phyloP scores from a whole-genome alignment of 169 alveolate species.

The Neospora caninum region DNA sequence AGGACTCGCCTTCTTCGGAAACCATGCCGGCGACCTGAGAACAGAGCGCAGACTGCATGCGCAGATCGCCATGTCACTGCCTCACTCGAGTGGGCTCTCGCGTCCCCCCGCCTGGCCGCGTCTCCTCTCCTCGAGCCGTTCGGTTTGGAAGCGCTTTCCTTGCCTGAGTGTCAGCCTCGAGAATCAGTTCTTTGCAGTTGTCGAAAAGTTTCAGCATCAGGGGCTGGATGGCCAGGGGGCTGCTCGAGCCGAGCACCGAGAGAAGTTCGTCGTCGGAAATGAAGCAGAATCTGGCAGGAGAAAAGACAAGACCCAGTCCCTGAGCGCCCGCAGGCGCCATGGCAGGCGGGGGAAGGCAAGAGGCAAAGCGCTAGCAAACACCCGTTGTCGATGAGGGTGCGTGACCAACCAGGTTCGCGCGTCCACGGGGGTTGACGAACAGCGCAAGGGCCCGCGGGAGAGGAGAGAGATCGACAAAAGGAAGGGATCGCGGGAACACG shows the following conservation, averaged over 20 bases:
- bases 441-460: no score
- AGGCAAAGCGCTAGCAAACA: no score
- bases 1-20: conserved; percentile 92
- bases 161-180: conserved; percentile 79
- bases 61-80: background rate
- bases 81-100: background rate
- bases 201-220: conserved; percentile 94
- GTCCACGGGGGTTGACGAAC: no score
- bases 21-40: conserved; percentile 85
- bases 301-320: background rate
- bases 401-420: no score
- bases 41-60: background rate
- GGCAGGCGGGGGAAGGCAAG: no score
- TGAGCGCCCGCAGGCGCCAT: background rate
- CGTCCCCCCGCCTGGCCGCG: background rate
- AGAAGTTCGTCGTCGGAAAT: conserved; percentile 94
- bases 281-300: conserved; percentile 86
- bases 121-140: background rate
- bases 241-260: conserved; percentile 91
- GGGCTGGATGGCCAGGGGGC: conserved; percentile 90
- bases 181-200: conserved; percentile 89
- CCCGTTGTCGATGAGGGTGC: no score
- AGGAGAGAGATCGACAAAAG: no score
- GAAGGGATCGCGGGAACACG: no score
- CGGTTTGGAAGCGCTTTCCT: background rate